Percentiles rank a stretch among this genome's conserved stretches.
phyloP scores from a whole-genome alignment of 352 stramenopile genomes.

The Pythium aquatile region DNA sequence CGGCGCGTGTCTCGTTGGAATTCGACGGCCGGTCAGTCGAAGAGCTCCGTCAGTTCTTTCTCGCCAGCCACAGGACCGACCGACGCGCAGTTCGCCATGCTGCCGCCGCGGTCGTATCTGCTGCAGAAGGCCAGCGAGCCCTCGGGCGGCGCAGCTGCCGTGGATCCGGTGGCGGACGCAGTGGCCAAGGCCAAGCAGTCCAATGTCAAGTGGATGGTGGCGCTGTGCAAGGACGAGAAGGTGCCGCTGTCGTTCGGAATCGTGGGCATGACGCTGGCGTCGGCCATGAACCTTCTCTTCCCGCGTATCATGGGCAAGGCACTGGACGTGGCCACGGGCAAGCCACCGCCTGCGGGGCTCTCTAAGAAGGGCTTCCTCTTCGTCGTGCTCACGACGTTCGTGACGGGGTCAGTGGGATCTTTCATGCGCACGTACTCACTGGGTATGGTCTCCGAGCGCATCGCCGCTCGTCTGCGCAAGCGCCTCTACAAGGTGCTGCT shows the following conservation, averaged over 20 bases:
- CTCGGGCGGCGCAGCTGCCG: conserved; percentile 19
- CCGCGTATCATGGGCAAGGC: conserved; percentile 89
- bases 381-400: conserved; percentile 82
- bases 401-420: conserved; percentile 79
- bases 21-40: not conserved
- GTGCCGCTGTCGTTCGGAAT: conserved; percentile 64
- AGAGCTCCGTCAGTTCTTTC: not conserved
- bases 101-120: conserved; percentile 66
- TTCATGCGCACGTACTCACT: conserved; percentile 89
- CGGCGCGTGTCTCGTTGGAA: conserved; percentile 22
- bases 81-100: conserved; percentile 30
- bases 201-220: conserved; percentile 67
- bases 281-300: conserved; percentile 87
- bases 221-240: conserved; percentile 68
- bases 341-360: conserved; percentile 60
- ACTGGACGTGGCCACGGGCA: conserved; percentile 80
- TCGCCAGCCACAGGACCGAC: not conserved
- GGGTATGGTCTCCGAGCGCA: conserved; percentile 84
- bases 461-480: conserved; percentile 76
- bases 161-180: not conserved
- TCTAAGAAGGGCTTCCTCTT: conserved; percentile 87
- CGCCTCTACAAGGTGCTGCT: conserved; percentile 76
- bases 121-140: conserved; percentile 60
- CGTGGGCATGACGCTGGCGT: conserved; percentile 81
- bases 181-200: conserved; percentile 19